These are phyloP conservation scores for Gnaphalium uliginosum DNA, from an alignment of 129 eudicot species.

Conservation along the genomic window DNA sequence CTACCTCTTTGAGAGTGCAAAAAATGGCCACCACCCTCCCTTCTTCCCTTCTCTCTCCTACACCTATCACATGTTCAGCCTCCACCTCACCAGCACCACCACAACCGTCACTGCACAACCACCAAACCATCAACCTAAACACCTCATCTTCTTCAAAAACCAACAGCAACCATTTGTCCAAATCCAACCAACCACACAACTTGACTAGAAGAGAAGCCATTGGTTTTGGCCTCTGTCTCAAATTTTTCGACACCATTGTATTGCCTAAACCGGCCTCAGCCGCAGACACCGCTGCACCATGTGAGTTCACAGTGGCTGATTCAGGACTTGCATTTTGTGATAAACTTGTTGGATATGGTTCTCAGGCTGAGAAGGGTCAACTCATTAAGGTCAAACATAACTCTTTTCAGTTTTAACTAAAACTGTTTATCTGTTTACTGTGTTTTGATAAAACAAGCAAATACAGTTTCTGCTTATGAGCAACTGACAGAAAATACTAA, in stretches of 20 bases:
- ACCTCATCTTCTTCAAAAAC: constrained; percentile 6
- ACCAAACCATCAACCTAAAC: constrained; percentile 15
- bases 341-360: constrained; percentile 62
- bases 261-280: constrained; percentile 38
- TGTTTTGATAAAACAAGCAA: not conserved
- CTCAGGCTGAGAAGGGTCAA: constrained; percentile 69
- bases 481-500: not conserved
- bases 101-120: constrained; percentile 1
- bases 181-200: constrained; percentile 11
- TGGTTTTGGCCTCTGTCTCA: constrained; percentile 44
- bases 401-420: not conserved
- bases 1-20: not conserved
- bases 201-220: constrained; percentile 65
- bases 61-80: constrained; percentile 27
- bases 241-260: constrained; percentile 35
- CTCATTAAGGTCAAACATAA: constrained; percentile 58
- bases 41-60: constrained; percentile 27
- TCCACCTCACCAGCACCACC: constrained; percentile 1
- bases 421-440: not conserved
- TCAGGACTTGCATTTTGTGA: constrained; percentile 83
- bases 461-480: not conserved
- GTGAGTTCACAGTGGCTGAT: constrained; percentile 64
- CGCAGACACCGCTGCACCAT: constrained; percentile 35
- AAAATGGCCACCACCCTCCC: constrained; percentile 36
- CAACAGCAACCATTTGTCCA: constrained; percentile 9